phyloP scores from a whole-genome alignment of 202 grass and related monocot genomes.

The Brachypodium distachyon region DNA sequence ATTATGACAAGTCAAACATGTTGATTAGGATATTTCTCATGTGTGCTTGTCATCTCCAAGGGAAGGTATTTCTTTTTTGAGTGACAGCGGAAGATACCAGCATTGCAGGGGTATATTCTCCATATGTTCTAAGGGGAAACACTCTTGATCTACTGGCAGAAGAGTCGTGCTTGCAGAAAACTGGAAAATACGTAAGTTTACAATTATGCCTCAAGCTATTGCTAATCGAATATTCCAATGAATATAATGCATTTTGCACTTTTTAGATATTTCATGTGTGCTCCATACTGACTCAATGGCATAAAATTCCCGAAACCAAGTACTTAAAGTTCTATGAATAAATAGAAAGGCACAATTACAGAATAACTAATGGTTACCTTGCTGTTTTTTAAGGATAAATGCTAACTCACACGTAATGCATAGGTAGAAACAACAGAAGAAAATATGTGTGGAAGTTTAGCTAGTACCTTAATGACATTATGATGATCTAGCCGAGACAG shows the following conservation, averaged over 20 bases:
- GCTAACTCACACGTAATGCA: background rate
- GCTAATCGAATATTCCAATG: background rate
- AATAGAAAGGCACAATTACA: background rate
- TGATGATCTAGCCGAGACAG: conserved; percentile 72
- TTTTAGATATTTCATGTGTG: background rate
- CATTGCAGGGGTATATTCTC: background rate
- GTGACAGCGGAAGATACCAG: background rate
- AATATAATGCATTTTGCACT: background rate
- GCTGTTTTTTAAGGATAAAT: background rate
- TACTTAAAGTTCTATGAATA: conserved; percentile 12
- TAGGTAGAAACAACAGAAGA: background rate
- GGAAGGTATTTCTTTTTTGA: background rate
- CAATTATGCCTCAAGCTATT: background rate
- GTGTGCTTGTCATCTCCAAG: background rate
- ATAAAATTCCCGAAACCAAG: background rate
- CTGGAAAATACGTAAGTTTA: background rate
- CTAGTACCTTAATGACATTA: conserved; percentile 76
- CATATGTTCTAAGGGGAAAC: background rate
- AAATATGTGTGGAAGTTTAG: background rate
- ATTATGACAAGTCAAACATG: background rate
- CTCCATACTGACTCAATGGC: background rate
- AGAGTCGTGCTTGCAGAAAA: background rate
- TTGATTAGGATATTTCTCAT: conserved; percentile 1
- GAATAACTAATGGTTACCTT: background rate
- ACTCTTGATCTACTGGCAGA: background rate